Conservation (phyloP, 179 eudicot genomes). For the Beta macrorhiza region DNA sequence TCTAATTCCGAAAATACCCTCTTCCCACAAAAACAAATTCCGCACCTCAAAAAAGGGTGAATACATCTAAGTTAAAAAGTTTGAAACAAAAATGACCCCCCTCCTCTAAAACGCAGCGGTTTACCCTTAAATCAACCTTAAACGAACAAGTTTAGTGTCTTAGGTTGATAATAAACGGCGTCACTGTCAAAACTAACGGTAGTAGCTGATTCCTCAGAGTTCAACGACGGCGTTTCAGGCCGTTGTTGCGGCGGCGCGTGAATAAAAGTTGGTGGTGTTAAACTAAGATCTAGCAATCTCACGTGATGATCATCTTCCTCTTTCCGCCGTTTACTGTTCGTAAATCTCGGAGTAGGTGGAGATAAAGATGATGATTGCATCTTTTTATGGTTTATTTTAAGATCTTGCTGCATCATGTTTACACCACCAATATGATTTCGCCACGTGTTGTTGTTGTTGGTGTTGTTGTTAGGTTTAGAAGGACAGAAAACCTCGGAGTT, state of each 20-base stretch:
- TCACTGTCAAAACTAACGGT: slow-evolving; percentile 40
- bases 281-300: slow-evolving; percentile 26
- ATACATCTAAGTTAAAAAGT: too few relatives aligned
- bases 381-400: background rate
- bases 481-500: slow-evolving; percentile 30
- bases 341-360: slow-evolving; percentile 17
- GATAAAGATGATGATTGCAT: background rate
- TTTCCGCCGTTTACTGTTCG: slow-evolving; percentile 30
- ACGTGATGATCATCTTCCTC: slow-evolving; percentile 11
- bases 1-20: slow-evolving; percentile 20
- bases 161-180: slow-evolving; percentile 9
- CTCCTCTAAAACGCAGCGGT: background rate
- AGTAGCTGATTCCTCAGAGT: slow-evolving; percentile 39
- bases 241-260: slow-evolving; percentile 27
- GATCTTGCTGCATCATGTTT: background rate
- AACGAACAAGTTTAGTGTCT: slow-evolving; percentile 36
- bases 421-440: background rate
- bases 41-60: too few relatives aligned
- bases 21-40: too few relatives aligned
- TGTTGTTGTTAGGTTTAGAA: background rate
- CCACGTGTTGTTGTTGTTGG: background rate
- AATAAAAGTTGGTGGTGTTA: slow-evolving; percentile 24
- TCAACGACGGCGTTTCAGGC: slow-evolving; percentile 29
- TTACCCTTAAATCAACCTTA: background rate
- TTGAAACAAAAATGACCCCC: too few relatives aligned